Evolutionary conservation across 139 green algal species (phyloP).

Genomic region (Coccomyxa sp.): DNA sequence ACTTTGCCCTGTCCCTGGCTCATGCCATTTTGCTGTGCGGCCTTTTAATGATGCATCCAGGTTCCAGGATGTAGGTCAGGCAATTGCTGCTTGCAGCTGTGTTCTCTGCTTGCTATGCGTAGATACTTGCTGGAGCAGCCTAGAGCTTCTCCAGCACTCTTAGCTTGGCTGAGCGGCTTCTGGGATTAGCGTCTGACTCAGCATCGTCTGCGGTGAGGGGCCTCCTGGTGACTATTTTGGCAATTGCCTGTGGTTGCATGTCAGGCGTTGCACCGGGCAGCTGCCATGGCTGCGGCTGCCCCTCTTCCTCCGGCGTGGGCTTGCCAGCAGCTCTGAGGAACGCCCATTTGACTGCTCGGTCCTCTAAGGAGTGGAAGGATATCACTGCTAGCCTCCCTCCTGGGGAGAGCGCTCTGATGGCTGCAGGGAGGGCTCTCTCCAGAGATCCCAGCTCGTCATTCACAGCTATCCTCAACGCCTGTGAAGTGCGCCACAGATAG

Average conservation of each 20-base stretch:
- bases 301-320: background rate
- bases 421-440: conserved; percentile 46
- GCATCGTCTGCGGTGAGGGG: conserved; percentile 29
- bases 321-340: conserved; percentile 62
- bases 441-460: conserved; percentile 87
- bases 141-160: conserved; percentile 69
- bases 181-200: conserved; percentile 64
- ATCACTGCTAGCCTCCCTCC: conserved; percentile 86
- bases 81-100: too few relatives aligned
- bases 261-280: background rate
- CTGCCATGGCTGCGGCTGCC: background rate
- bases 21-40: too few relatives aligned
- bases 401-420: conserved; percentile 49
- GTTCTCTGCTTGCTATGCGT: too few relatives aligned
- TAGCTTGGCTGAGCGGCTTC: conserved; percentile 87
- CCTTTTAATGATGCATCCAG: too few relatives aligned
- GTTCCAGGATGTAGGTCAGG: too few relatives aligned
- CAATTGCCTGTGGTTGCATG: background rate
- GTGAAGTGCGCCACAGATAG: conserved; percentile 18
- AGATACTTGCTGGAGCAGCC: too few relatives aligned
- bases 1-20: too few relatives aligned
- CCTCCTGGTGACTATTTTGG: conserved; percentile 11
- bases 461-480: conserved; percentile 93
- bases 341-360: conserved; percentile 87
- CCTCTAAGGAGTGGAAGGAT: conserved; percentile 94